Evolutionary conservation across 768 basidiomycete genomes (phyloP).

Genomic region (Termitomyces sp.): DNA sequence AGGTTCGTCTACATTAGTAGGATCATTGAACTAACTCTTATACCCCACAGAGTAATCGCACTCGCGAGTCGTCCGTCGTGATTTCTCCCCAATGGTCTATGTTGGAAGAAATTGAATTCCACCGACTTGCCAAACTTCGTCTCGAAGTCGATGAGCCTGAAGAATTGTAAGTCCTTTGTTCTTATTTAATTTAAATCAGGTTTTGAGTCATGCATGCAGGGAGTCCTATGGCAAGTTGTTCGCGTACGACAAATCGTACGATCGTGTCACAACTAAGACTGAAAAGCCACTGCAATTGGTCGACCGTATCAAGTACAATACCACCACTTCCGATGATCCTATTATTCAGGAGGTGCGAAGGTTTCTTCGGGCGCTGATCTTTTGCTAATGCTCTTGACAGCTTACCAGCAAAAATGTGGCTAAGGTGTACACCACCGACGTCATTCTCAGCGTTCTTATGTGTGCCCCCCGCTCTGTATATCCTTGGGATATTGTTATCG

Average conservation of each 20-base stretch:
- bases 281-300: conserved; percentile 88
- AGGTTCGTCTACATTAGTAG: conserved; percentile 40
- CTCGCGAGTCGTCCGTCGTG: conserved; percentile 88
- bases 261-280: conserved; percentile 90
- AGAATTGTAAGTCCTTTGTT: conserved; percentile 58
- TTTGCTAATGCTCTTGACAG: conserved; percentile 30
- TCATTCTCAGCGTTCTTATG: conserved; percentile 94
- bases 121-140: conserved; percentile 83
- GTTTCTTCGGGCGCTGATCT: not conserved
- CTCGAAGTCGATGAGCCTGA: conserved; percentile 94
- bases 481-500: conserved; percentile 97
- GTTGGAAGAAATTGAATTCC: conserved; percentile 96
- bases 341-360: conserved; percentile 79
- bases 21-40: not conserved
- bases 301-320: conserved; percentile 95
- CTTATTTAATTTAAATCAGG: not conserved
- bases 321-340: conserved; percentile 96
- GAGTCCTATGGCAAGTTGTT: conserved; percentile 87
- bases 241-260: conserved; percentile 91
- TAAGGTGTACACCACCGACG: conserved; percentile 89
- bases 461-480: conserved; percentile 92
- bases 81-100: conserved; percentile 92
- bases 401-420: conserved; percentile 78
- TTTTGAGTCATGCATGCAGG: conserved; percentile 30
- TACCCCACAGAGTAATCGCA: conserved; percentile 59